A percentile compares a stretch with the other conserved stretches of the same genome.
phyloP scores from a whole-genome alignment of 805 yeast species.

The Naumovozyma baii region DNA sequence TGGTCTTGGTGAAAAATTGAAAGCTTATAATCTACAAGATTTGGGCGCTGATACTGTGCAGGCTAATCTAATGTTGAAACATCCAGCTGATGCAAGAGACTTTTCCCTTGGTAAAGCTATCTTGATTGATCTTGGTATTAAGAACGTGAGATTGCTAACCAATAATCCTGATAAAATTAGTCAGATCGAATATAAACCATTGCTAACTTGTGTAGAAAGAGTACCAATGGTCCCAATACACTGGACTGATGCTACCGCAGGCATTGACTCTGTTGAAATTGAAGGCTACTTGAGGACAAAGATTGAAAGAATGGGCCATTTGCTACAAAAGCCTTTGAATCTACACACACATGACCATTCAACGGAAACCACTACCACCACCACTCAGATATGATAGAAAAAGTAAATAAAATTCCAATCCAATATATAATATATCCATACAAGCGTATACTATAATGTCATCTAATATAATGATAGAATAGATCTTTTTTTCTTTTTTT shows the following conservation, averaged over 20 bases:
- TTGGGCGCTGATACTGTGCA: slow-evolving; percentile 97
- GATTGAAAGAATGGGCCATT: slow-evolving; percentile 95
- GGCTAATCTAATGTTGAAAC: slow-evolving; percentile 84
- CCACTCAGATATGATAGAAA: background rate
- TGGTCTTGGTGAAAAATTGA: slow-evolving; percentile 94
- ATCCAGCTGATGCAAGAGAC: slow-evolving; percentile 96
- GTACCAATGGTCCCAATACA: slow-evolving; percentile 96
- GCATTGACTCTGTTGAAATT: slow-evolving; percentile 75
- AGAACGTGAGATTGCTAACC: slow-evolving; percentile 67
- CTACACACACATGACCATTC: slow-evolving; percentile 17
- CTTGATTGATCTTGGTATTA: slow-evolving; percentile 67
- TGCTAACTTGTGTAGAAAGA: slow-evolving; percentile 71
- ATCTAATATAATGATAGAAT: no score
- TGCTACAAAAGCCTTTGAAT: slow-evolving; percentile 43
- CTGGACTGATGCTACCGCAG: slow-evolving; percentile 55
- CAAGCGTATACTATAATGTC: no score
- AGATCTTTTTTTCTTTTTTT: no score
- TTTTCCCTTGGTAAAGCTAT: slow-evolving; percentile 93
- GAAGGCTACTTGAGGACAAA: slow-evolving; percentile 91
- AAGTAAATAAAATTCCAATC: no score
- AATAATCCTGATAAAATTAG: slow-evolving; percentile 93
- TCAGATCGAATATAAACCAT: slow-evolving; percentile 83
- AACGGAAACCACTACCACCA: background rate
- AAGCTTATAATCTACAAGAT: slow-evolving; percentile 94
- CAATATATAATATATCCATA: no score